Percentiles rank a stretch among this genome's conserved stretches.
These are phyloP conservation scores for Candida mesenterica DNA, from an alignment of 1,139 yeast species.

Conservation along the genomic window DNA sequence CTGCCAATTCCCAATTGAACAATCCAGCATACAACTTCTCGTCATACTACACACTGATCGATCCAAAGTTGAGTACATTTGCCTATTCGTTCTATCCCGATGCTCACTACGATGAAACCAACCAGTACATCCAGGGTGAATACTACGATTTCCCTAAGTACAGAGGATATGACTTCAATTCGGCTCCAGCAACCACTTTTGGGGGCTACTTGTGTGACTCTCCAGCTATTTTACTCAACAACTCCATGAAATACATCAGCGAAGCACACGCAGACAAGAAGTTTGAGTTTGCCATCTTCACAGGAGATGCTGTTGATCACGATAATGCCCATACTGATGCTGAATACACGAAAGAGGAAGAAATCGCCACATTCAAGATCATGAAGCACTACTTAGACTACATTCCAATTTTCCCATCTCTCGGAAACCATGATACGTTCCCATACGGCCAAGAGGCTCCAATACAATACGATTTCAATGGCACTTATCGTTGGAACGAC, in stretches of 20 bases:
- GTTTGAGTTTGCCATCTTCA: slow-evolving; percentile 62
- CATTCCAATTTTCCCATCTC: slow-evolving; percentile 60
- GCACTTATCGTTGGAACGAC: slow-evolving; percentile 57
- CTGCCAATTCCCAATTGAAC: slow-evolving; percentile 29
- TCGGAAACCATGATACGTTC: slow-evolving; percentile 74
- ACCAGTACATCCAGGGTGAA: slow-evolving; percentile 39
- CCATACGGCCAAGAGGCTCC: slow-evolving; percentile 73
- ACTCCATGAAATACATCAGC: slow-evolving; percentile 48
- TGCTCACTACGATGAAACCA: slow-evolving; percentile 37
- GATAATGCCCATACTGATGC: slow-evolving; percentile 47
- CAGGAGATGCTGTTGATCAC: slow-evolving; percentile 71
- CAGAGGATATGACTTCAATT: slow-evolving; percentile 41
- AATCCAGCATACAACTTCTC: slow-evolving; percentile 34
- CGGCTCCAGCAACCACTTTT: slow-evolving; percentile 56
- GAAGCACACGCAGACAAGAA: slow-evolving; percentile 24
- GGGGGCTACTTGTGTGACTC: slow-evolving; percentile 66
- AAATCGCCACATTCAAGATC: slow-evolving; percentile 48
- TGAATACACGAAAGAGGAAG: slow-evolving; percentile 52
- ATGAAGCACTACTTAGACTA: slow-evolving; percentile 54
- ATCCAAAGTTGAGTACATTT: slow-evolving; percentile 17
- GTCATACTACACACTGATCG: slow-evolving; percentile 19
- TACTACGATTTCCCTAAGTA: slow-evolving; percentile 36
- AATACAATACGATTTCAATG: slow-evolving; percentile 31
- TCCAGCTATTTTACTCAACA: slow-evolving; percentile 58
- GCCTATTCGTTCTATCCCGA: slow-evolving; percentile 34